phyloP scores from a whole-genome alignment of 1,284 basidiomycete genomes.

The Ceratobasidium sp. region DNA sequence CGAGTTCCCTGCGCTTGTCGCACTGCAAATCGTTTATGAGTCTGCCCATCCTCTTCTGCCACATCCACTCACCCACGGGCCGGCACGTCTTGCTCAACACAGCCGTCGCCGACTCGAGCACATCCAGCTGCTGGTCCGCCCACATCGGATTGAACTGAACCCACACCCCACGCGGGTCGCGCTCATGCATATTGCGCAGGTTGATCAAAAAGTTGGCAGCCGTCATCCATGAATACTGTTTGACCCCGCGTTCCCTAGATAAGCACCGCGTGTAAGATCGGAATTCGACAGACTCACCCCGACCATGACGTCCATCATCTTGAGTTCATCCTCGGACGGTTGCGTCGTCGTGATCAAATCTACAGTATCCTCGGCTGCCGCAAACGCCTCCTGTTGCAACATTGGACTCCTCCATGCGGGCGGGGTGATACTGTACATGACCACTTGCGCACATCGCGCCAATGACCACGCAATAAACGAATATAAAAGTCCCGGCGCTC shows the following conservation, averaged over 20 bases:
- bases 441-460: conserved; percentile 16
- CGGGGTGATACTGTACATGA: conserved; percentile 27
- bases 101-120: background rate
- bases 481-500: conserved; percentile 25
- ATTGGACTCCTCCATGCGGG: background rate
- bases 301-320: conserved; percentile 33
- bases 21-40: background rate
- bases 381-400: conserved; percentile 2
- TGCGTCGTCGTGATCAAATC: background rate
- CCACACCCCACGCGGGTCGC: background rate
- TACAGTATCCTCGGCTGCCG: background rate
- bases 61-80: conserved; percentile 5
- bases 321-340: conserved; percentile 24
- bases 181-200: conserved; percentile 17
- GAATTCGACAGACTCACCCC: conserved; percentile 14
- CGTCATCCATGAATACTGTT: conserved; percentile 21
- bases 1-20: conserved; percentile 23
- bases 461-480: conserved; percentile 27
- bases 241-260: background rate
- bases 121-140: conserved; percentile 18
- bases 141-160: background rate
- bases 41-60: background rate
- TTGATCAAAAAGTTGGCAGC: conserved; percentile 32
- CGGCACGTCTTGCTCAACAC: background rate
- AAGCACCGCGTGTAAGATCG: background rate